Conservation (phyloP, 257 asterid species). For the Scutellaria minor region DNA sequence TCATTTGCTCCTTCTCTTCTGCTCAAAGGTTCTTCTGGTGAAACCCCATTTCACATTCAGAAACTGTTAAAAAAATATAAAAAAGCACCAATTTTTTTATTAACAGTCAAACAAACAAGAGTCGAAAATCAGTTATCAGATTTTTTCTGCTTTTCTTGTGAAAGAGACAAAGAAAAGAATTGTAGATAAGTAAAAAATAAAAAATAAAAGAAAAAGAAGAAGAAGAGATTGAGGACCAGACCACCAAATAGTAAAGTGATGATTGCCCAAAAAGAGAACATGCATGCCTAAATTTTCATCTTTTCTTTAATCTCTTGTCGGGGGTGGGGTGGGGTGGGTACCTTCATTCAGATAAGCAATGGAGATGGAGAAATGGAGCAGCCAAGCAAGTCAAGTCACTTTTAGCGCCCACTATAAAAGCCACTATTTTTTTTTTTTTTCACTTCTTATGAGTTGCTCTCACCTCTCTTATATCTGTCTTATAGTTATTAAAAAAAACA, state of each 20-base stretch:
- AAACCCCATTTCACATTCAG: conserved; percentile 42
- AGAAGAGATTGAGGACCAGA: conserved; percentile 32
- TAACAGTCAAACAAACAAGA: background rate
- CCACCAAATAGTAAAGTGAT: conserved; percentile 49
- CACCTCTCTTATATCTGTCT: no score
- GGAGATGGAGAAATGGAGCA: conserved; percentile 40
- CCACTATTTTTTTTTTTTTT: conserved; percentile 29
- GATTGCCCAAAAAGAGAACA: conserved; percentile 46
- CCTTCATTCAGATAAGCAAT: conserved; percentile 43
- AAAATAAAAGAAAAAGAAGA: background rate
- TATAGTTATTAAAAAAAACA: no score
- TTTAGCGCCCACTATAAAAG: conserved; percentile 36
- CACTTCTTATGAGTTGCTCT: conserved; percentile 45
- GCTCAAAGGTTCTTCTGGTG: conserved; percentile 51
- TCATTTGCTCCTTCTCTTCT: conserved; percentile 59
- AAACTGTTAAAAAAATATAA: background rate
- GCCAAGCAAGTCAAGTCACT: conserved; percentile 29
- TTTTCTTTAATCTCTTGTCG: background rate
- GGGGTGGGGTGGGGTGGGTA: background rate
- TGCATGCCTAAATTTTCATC: conserved; percentile 46
- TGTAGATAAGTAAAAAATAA: conserved; percentile 4
- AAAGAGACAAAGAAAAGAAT: conserved; percentile 32
- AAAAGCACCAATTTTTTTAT: background rate
- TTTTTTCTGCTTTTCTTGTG: conserved; percentile 10
- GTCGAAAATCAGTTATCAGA: conserved; percentile 5